Percentiles rank a stretch among this genome's conserved stretches.
These are phyloP conservation scores for Solanum sejunctum DNA, from an alignment of 257 asterid species.

Conservation along the genomic window DNA sequence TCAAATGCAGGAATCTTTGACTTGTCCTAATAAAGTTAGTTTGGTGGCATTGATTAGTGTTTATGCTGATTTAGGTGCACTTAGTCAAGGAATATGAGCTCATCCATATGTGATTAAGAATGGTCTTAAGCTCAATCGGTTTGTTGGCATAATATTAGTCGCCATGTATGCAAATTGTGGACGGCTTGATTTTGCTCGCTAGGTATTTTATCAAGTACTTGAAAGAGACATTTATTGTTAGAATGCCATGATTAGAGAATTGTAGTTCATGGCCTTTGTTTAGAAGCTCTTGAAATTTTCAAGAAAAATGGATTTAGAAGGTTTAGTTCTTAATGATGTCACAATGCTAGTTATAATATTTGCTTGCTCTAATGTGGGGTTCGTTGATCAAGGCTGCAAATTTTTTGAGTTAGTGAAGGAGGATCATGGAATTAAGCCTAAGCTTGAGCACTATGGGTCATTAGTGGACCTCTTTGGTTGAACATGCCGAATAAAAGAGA, in stretches of 20 bases:
- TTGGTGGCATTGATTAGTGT: conserved; percentile 24
- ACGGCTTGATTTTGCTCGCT: conserved; percentile 30
- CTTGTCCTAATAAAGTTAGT: conserved; percentile 10
- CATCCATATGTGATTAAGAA: conserved; percentile 22
- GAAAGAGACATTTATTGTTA: conserved; percentile 24
- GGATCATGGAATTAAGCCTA: too few relatives aligned
- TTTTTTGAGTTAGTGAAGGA: too few relatives aligned
- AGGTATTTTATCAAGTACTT: conserved; percentile 18
- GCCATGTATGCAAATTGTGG: conserved; percentile 51
- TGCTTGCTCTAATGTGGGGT: conserved; percentile 64
- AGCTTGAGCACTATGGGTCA: too few relatives aligned
- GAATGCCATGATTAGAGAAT: conserved; percentile 51
- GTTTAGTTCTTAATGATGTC: conserved; percentile 21
- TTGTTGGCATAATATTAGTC: conserved; percentile 30
- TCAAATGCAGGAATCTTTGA: conserved; percentile 25
- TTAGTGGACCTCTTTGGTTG: conserved; percentile 40
- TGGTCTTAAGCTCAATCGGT: conserved; percentile 13
- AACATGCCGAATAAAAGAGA: conserved; percentile 38
- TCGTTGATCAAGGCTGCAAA: too few relatives aligned
- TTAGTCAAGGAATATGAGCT: conserved; percentile 43
- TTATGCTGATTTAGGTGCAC: conserved; percentile 32
- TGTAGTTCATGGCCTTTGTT: conserved; percentile 40
- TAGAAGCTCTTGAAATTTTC: conserved; percentile 39
- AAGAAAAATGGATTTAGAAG: conserved; percentile 20
- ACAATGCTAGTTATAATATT: conserved; percentile 27